These are phyloP conservation scores for Pistacia vera DNA, from an alignment of 345 rosid genomes.

Conservation along the genomic window DNA sequence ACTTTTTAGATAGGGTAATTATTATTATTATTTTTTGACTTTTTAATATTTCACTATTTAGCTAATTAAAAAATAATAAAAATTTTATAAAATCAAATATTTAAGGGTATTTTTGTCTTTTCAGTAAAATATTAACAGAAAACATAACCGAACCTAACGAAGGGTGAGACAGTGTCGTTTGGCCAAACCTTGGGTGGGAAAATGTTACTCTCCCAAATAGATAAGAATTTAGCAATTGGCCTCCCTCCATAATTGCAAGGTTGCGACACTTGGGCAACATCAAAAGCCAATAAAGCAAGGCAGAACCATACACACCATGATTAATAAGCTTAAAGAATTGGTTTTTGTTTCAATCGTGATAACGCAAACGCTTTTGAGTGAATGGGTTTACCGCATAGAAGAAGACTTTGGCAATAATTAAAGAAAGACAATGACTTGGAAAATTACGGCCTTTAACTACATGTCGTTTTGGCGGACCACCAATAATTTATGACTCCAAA, in stretches of 20 bases:
- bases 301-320: neutral
- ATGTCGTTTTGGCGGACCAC: slow-evolving; percentile 35
- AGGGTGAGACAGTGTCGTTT: too few species aligned
- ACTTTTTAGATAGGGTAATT: too few species aligned
- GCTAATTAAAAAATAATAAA: too few species aligned
- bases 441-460: slow-evolving; percentile 17
- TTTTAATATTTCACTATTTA: too few species aligned
- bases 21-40: too few species aligned
- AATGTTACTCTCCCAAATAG: too few species aligned
- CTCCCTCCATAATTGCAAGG: neutral
- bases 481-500: slow-evolving; percentile 30
- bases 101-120: too few species aligned
- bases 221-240: neutral
- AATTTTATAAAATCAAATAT: too few species aligned
- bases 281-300: neutral
- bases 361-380: neutral
- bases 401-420: slow-evolving; percentile 6
- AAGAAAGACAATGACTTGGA: slow-evolving; percentile 21
- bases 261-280: slow-evolving; percentile 6
- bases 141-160: too few species aligned
- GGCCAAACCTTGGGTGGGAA: too few species aligned
- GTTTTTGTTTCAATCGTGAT: neutral
- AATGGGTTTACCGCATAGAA: neutral
- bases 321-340: neutral
- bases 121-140: too few species aligned